Evolutionary conservation across 2,329 filamentous ascomycete species (phyloP).

Genomic region (Microsporum canis): DNA sequence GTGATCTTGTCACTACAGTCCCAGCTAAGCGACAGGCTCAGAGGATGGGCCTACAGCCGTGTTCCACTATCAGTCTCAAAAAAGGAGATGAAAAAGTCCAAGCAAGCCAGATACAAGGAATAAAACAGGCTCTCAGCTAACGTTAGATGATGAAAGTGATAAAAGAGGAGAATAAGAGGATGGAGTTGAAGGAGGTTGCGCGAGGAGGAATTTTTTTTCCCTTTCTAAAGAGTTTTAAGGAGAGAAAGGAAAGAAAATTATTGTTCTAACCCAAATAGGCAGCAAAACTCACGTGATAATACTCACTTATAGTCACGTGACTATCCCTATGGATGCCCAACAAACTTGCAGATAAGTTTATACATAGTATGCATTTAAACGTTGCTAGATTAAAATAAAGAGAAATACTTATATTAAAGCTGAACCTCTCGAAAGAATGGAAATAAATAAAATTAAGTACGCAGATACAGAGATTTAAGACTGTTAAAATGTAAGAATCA

Average conservation of each 20-base stretch:
- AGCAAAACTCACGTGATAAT: neutral
- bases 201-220: neutral
- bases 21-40: conserved; percentile 1
- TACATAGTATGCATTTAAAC: no score
- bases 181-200: neutral
- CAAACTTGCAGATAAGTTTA: no score
- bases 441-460: no score
- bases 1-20: conserved; percentile 5
- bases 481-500: no score
- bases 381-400: no score
- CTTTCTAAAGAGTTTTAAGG: neutral
- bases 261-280: neutral
- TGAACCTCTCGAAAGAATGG: no score
- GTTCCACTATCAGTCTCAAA: neutral
- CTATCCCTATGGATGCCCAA: no score
- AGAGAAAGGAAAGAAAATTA: neutral
- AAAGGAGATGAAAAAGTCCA: neutral
- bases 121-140: neutral
- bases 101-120: neutral
- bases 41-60: neutral
- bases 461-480: no score
- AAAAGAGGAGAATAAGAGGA: neutral
- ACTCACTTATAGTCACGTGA: neutral
- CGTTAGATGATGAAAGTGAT: neutral
- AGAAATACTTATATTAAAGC: no score